Evolutionary conservation across 495 filamentous ascomycete genomes (phyloP).

Genomic region (Aspergillus sparsus): DNA sequence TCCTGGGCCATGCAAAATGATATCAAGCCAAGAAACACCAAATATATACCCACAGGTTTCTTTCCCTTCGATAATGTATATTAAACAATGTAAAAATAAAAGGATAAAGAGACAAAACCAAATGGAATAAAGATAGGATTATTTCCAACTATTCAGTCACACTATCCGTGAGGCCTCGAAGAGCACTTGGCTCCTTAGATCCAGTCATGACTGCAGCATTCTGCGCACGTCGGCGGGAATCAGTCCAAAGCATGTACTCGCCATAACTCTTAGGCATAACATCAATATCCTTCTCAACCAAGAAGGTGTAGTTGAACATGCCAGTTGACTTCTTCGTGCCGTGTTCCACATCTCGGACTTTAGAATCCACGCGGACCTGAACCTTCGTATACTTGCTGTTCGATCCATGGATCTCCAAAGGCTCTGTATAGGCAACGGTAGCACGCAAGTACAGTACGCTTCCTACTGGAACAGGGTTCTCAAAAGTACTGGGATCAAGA

Average conservation of each 20-base stretch:
- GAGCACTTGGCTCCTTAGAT: conserved; percentile 39
- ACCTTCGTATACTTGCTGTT: conserved; percentile 60
- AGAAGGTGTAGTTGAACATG: conserved; percentile 84
- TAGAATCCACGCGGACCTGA: conserved; percentile 75
- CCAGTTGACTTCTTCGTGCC: conserved; percentile 73
- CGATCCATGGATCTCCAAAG: conserved; percentile 42
- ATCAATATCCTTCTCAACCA: conserved; percentile 68
- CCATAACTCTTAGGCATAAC: conserved; percentile 75
- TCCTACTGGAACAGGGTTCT: conserved; percentile 82
- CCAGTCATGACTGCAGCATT: conserved; percentile 42
- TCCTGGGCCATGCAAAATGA: too few relatives aligned
- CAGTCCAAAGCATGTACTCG: conserved; percentile 79
- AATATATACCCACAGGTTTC: neutral
- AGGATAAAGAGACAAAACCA: neutral
- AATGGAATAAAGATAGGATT: too few relatives aligned
- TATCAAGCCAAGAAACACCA: neutral
- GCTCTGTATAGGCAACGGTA: conserved; percentile 76
- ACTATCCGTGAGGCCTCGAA: conserved; percentile 45
- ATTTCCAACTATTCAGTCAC: conserved; percentile 43
- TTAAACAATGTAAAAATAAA: neutral
- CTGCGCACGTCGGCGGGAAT: conserved; percentile 63
- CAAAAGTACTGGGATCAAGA: conserved; percentile 78
- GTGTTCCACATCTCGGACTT: conserved; percentile 78
- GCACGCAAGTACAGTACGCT: conserved; percentile 79
- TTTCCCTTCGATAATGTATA: neutral